Base-by-base conservation (phyloP, 2,329 filamentous ascomycete genomes). In the Pseudogymnoascus sp. region DNA sequence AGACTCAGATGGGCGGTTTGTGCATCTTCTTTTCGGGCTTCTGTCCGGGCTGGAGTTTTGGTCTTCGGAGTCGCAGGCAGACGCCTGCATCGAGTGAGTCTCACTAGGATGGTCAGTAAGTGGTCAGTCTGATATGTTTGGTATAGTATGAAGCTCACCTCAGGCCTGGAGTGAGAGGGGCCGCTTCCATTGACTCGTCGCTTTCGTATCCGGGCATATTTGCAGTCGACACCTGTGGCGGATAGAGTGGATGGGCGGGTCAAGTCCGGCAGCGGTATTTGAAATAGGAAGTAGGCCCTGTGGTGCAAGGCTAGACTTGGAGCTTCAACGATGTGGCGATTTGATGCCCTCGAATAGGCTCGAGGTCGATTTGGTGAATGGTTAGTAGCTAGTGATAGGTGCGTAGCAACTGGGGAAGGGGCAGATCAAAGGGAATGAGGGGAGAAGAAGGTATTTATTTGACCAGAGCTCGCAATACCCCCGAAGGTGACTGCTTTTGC, bases 171-270 rank as follows among this genome's bases (percentile, higher is more conserved):
- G 47, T 54, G 47, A 35, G 47, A 3, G 28, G n/a, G 2, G 2
- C 18, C 6, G 43, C n/a, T 7, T 25, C 25, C 47, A 54, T 54
- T 6, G 47, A 54, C 28, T 54, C 28, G 16, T 54, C 47, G 28
- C 28, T 54, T 9, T 54, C 47, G 16, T 54, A 54, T 33, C 47
- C 47, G n/a, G 47, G 7, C 47, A 54, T 54, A 54, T 54, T 54
- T 54, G 47, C 11, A 35, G n/a, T 35, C 47, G 28, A 18, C 14
- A 14, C 47, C 16, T n/a, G 4, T 33, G 47, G 28, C n/a, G 47
- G 47, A 33, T 35, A 54, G 28, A 54, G 20, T 18, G 28, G 6
- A 54, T 7, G n/a, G 18, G 9, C 20, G 28, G 28, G 11, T 54
- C n/a, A 54, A 11, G 16, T 54, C n/a, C 28, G 12, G 28, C 11